Percentiles rank a stretch among this genome's conserved stretches.
phyloP scores from a whole-genome alignment of 371 early-diverging fungal species.

The Sporodiniella umbellata region DNA sequence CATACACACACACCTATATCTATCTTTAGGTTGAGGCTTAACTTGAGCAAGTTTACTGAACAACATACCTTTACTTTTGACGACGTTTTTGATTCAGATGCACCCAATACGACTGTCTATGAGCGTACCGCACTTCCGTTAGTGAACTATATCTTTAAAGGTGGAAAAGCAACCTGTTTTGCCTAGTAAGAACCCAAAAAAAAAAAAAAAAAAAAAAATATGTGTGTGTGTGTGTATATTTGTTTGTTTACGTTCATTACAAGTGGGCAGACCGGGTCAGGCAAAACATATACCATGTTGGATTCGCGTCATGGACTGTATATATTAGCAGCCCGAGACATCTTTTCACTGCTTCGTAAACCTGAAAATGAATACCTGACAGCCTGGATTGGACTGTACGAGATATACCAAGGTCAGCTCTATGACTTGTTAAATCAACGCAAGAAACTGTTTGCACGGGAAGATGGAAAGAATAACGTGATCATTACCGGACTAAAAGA shows the following conservation, averaged over 20 bases:
- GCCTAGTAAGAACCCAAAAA: constrained; percentile 87
- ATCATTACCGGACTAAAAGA: constrained; percentile 85
- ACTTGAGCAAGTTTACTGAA: constrained; percentile 92
- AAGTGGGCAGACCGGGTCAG: constrained; percentile 94
- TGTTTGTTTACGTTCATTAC: not conserved
- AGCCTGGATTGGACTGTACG: constrained; percentile 90
- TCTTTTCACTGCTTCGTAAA: constrained; percentile 72
- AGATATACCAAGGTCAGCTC: constrained; percentile 95
- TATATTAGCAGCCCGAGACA: constrained; percentile 87
- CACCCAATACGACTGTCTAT: constrained; percentile 89
- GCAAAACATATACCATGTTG: constrained; percentile 99
- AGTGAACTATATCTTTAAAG: constrained; percentile 91
- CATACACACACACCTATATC: no score
- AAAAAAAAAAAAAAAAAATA: no score
- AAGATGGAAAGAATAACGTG: constrained; percentile 92
- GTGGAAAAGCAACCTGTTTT: constrained; percentile 98
- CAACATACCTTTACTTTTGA: constrained; percentile 96
- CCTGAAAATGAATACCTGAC: constrained; percentile 71
- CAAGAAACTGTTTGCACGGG: constrained; percentile 84
- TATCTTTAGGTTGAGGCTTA: constrained; percentile 88
- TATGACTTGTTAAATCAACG: constrained; percentile 90
- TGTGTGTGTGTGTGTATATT: no score
- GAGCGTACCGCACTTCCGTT: constrained; percentile 86
- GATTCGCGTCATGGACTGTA: constrained; percentile 84
- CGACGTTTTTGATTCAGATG: constrained; percentile 86